Percentiles rank a stretch among this genome's conserved stretches.
These are phyloP conservation scores for Helenozyma rhizophorensis DNA, from an alignment of 805 yeast species.

Conservation along the genomic window DNA sequence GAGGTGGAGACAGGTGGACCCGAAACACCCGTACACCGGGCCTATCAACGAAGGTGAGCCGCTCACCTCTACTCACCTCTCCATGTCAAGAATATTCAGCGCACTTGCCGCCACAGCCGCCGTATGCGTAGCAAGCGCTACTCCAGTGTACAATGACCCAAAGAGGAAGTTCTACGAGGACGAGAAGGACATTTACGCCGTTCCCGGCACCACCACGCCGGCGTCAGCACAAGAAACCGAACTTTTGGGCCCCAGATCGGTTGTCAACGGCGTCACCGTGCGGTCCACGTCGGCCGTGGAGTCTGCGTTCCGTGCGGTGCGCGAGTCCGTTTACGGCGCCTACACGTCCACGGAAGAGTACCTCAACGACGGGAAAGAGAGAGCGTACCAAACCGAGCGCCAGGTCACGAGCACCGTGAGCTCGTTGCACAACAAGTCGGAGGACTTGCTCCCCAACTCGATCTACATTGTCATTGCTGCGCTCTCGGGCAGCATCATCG, in stretches of 20 bases:
- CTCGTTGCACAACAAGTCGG: constrained; percentile 57
- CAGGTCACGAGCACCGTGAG: constrained; percentile 60
- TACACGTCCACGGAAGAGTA: constrained; percentile 23
- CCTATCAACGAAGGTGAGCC: too few species aligned
- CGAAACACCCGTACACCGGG: too few species aligned
- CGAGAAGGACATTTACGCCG: constrained; percentile 40
- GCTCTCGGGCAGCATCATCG: constrained; percentile 65
- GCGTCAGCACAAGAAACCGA: constrained; percentile 40
- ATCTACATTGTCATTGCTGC: constrained; percentile 66
- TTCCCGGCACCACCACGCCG: constrained; percentile 48
- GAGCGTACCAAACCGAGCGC: constrained; percentile 58
- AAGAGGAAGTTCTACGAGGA: constrained; percentile 48
- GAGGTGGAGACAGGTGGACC: too few species aligned
- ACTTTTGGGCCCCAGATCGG: constrained; percentile 41
- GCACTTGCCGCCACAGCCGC: constrained; percentile 4
- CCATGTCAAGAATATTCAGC: constrained; percentile 7
- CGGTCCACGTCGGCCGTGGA: constrained; percentile 51
- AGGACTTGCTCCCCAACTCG: constrained; percentile 68
- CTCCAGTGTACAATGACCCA: constrained; percentile 12
- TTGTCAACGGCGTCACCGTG: constrained; percentile 54
- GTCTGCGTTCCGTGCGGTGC: constrained; percentile 40
- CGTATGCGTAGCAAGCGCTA: constrained; percentile 1
- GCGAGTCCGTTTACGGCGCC: constrained; percentile 38
- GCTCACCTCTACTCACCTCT: too few species aligned
- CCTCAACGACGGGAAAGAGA: constrained; percentile 44